phyloP scores from a whole-genome alignment of 1,139 yeast genomes.

The Yamadazyma kanchanaburiensis region DNA sequence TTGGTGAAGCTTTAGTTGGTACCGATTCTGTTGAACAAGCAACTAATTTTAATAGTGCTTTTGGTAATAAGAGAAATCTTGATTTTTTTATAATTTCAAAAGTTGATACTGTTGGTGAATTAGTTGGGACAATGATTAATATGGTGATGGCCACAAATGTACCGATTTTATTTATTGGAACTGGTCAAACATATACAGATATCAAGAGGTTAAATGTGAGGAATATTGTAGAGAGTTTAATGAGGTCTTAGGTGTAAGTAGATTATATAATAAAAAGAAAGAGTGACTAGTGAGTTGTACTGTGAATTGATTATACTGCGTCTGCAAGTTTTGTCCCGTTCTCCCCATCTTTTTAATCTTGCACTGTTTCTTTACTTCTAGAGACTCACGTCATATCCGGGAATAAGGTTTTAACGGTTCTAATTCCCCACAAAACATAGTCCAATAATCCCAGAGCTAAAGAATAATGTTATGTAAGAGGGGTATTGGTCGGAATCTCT shows the following conservation, averaged over 20 bases:
- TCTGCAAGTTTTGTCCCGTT: too few species aligned
- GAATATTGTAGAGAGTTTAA: slow-evolving; percentile 85
- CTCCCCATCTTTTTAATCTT: too few species aligned
- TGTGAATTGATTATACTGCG: too few species aligned
- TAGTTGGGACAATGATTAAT: slow-evolving; percentile 95
- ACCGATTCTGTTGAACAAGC: slow-evolving; percentile 98
- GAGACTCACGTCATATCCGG: too few species aligned
- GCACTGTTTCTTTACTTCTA: too few species aligned
- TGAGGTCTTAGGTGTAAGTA: slow-evolving; percentile 41
- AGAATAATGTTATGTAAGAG: too few species aligned
- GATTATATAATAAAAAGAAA: background rate
- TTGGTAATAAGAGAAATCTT: slow-evolving; percentile 76
- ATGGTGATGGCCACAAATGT: slow-evolving; percentile 97
- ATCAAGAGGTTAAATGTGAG: slow-evolving; percentile 88
- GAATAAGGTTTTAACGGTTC: too few species aligned
- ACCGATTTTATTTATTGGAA: slow-evolving; percentile 93
- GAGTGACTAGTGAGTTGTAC: too few species aligned
- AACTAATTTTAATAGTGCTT: slow-evolving; percentile 84
- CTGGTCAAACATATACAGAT: slow-evolving; percentile 96
- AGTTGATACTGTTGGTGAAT: slow-evolving; percentile 96
- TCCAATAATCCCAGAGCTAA: too few species aligned
- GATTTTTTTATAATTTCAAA: slow-evolving; percentile 93
- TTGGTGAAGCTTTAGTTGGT: slow-evolving; percentile 96
- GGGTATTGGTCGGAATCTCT: too few species aligned
- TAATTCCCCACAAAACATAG: too few species aligned